phyloP scores from a whole-genome alignment of 495 filamentous ascomycete genomes.

The Podospora pseudopauciseta region DNA sequence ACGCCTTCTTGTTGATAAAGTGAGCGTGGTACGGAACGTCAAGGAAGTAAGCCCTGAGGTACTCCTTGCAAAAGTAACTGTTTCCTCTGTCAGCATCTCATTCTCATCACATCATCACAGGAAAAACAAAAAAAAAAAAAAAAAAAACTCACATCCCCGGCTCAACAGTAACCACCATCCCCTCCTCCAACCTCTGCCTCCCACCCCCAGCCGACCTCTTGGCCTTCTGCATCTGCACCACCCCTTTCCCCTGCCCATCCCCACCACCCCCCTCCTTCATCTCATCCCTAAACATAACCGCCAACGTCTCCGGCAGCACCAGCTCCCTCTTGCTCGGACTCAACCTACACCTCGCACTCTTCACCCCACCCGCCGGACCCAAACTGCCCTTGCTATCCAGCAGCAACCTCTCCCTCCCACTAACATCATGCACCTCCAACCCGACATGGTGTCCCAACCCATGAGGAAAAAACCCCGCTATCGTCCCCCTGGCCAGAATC shows the following conservation, averaged over 20 bases:
- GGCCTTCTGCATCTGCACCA: constrained; percentile 8
- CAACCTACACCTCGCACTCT: not conserved
- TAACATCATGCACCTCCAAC: constrained; percentile 83
- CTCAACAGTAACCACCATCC: constrained; percentile 83
- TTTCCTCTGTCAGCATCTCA: not conserved
- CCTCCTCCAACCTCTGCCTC: constrained; percentile 51
- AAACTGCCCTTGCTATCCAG: not conserved
- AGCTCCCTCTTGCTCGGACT: constrained; percentile 23
- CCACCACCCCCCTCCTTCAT: constrained; percentile 5
- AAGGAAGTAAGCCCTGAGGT: constrained; percentile 60
- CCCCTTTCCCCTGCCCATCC: not conserved
- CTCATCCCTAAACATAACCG: constrained; percentile 23
- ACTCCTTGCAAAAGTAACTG: constrained; percentile 62
- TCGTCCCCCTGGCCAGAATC: constrained; percentile 63
- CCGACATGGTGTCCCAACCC: constrained; percentile 87
- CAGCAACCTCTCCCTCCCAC: constrained; percentile 28
- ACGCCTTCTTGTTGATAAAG: constrained; percentile 70
- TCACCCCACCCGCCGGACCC: not conserved
- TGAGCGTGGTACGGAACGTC: constrained; percentile 55
- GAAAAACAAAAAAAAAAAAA: not conserved
- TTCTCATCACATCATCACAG: not conserved
- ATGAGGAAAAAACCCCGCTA: constrained; percentile 84
- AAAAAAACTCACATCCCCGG: constrained; percentile 63
- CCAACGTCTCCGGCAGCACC: constrained; percentile 21
- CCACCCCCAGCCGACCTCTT: not conserved